Evolutionary conservation across 768 basidiomycete species (phyloP).

Genomic region (Lyophyllum atratum): DNA sequence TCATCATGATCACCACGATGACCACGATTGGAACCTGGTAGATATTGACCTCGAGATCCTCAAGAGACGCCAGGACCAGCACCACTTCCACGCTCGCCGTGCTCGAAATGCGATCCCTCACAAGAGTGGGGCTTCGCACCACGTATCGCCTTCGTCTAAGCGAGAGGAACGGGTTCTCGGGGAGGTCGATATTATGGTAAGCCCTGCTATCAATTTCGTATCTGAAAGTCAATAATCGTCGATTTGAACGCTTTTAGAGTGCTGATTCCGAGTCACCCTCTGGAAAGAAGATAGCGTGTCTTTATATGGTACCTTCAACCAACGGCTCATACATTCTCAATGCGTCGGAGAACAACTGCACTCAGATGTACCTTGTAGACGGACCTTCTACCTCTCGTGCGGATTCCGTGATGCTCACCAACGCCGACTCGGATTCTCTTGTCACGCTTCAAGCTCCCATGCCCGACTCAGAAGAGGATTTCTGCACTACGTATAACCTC

Average conservation of each 20-base stretch:
- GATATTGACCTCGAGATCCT: conserved; percentile 13
- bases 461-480: conserved; percentile 38
- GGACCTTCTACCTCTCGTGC: background rate
- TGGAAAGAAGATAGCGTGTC: conserved; percentile 17
- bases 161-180: conserved; percentile 33
- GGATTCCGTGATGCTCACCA: conserved; percentile 4
- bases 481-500: conserved; percentile 50
- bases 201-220: conserved; percentile 14
- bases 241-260: background rate
- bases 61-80: background rate
- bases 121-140: conserved; percentile 26
- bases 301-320: conserved; percentile 16
- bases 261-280: conserved; percentile 6
- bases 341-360: conserved; percentile 49
- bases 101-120: conserved; percentile 15
- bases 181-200: conserved; percentile 50
- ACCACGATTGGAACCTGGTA: no score
- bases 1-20: background rate
- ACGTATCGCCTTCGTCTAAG: conserved; percentile 20
- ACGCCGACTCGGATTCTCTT: conserved; percentile 15
- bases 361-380: conserved; percentile 43
- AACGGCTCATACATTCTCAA: conserved; percentile 41
- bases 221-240: background rate
- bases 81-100: background rate
- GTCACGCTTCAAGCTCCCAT: conserved; percentile 41